Evolutionary conservation across 2,329 filamentous ascomycete species (phyloP), one percentile per base, ranked within the genome.

Genomic region (Cladosporium sp.): DNA sequence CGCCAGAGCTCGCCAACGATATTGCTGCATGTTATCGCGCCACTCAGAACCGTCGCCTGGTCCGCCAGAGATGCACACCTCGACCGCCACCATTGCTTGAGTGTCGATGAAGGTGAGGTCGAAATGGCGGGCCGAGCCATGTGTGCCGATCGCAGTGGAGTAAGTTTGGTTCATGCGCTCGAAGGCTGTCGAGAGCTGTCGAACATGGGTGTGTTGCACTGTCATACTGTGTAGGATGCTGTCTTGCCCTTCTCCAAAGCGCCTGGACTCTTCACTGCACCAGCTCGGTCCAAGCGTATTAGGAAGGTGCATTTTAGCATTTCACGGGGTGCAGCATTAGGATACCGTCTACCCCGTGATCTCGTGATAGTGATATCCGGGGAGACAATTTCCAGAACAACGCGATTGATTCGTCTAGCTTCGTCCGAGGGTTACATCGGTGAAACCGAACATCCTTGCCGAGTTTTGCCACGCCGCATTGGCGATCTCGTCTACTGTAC

Each of bases 401-500:
- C 36, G 41, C 24, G 21, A 28, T 30, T 55, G 57, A 59, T 44
- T 34, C 41, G 49, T 47, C 51, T 64, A 64, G 51, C 51, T 57
- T 47, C 36, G 34, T 15, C 51, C 51, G 61, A 57, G 51, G 61
- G 61, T 65, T 41, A 59, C 63, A 59, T 65, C 63, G 54, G 63
- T 21, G 58, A 67, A 67, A 59, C 64, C 41, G 62, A 79, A 79
- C 77, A 79, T 79, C 6, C 65, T 66, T 7, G 68, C 52, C 57
- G 78, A 80, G 62, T 81, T 81, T 14, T 70, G 65, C 74, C 76
- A 81, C 7, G 79, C 77, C 1, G 76, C 78, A 10, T 79, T 72
- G 0, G 77, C 78, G 28, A 85, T 77, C 57, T 84, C 78, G 24
- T 83, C 77, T 0, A 84, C 75, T 1, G 69, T 51, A 1, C 80